Base-by-base conservation (phyloP, 352 stramenopile genomes). In the Globisporangium nagaii region DNA sequence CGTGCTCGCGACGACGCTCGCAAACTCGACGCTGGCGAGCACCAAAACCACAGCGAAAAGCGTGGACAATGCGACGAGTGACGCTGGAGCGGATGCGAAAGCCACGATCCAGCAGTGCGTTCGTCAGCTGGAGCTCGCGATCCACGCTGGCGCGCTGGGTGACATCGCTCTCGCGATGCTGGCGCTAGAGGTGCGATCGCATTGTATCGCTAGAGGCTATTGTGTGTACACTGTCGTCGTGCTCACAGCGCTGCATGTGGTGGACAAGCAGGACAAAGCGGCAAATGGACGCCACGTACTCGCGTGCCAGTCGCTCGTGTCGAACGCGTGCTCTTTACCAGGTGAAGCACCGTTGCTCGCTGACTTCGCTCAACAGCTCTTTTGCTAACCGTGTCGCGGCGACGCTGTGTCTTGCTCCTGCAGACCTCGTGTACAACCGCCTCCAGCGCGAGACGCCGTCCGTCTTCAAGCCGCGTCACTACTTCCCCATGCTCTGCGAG, bases 371-470 rank as follows among this genome's bases (percentile, higher is more conserved):
- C n/a, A n/a, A n/a, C n/a, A n/a, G n/a, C n/a, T n/a, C n/a, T n/a
- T n/a, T n/a, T n/a, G n/a, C n/a, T n/a, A n/a, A n/a, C n/a, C n/a
- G n/a, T n/a, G n/a, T n/a, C n/a, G n/a, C n/a, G n/a, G n/a, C n/a
- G n/a, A n/a, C n/a, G n/a, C 32, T 36, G 28, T 52, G 4, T 46
- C 10, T 37, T 50, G 53, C 11, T 20, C 25, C 11, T 35, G 4
- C 49, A 74, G 80, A 91, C 63, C 45, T 89, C 30, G 62, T 91
- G 5, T 75, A 79, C 53, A 91, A 91, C 58, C 78, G 75, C 25
- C 57, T 65, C 6, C 55, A 80, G 52, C 68, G 68, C 8, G 47
- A 70, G 24, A 74, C 72, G 17, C 75, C 80, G 24, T 56, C 62
- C 37, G 35, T 62, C 43, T 89, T 89, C 63, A 58, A 66, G 11